phyloP scores from a whole-genome alignment of 306 rosid species.

The Senna siamea region DNA sequence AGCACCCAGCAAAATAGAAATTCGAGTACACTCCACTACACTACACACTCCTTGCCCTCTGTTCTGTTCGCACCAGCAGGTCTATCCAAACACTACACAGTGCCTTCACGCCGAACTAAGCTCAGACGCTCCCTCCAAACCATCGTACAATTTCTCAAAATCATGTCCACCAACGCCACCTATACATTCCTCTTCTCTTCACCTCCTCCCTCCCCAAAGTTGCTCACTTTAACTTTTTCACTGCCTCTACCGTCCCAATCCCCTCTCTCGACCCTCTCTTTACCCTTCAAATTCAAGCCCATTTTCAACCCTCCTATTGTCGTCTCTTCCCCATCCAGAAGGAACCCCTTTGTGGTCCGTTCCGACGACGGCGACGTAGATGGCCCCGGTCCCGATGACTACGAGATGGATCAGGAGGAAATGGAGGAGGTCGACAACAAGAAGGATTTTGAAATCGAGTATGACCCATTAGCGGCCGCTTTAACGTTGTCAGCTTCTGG shows the following conservation, averaged over 20 bases:
- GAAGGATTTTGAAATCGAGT: constrained; percentile 92
- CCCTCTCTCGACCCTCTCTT: constrained; percentile 27
- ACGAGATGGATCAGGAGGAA: constrained; percentile 87
- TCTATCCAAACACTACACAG: background rate
- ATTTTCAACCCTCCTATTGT: constrained; percentile 4
- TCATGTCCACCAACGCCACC: constrained; percentile 42
- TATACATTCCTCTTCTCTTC: constrained; percentile 49
- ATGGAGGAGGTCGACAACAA: constrained; percentile 87
- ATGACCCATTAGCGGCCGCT: constrained; percentile 53
- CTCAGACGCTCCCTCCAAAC: constrained; percentile 5
- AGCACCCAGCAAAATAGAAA: too few species aligned
- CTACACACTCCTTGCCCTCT: too few species aligned
- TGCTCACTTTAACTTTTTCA: constrained; percentile 27
- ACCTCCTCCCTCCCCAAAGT: constrained; percentile 20
- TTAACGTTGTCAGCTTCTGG: constrained; percentile 31
- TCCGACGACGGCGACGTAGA: constrained; percentile 75
- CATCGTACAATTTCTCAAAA: constrained; percentile 5
- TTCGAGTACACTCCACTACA: too few species aligned
- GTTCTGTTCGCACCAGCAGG: background rate
- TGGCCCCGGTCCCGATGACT: constrained; percentile 67
- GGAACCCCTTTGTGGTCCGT: constrained; percentile 58
- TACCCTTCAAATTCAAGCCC: constrained; percentile 42
- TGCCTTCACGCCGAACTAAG: background rate
- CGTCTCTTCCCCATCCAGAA: constrained; percentile 28
- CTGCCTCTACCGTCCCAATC: constrained; percentile 31